Evolutionary conservation across 371 early-diverging fungal genomes (phyloP), one percentile per base, ranked within the genome.

Genomic region (Mortierella sp.): DNA sequence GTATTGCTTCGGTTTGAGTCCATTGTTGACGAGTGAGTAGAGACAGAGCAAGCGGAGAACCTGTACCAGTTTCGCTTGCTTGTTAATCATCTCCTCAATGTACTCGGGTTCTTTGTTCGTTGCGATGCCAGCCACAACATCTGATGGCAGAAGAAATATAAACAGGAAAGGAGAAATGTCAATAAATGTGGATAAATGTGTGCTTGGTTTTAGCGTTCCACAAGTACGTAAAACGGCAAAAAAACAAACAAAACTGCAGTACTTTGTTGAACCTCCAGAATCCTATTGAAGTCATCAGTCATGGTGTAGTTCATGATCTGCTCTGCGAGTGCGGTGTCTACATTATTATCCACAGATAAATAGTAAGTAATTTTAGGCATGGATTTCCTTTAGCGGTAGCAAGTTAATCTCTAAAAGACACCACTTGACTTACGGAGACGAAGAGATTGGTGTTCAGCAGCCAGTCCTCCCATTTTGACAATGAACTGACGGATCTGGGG

Each of bases 241-340:
- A 23, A 6, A 23, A 6, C 4, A 9, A 11, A 34, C n/a, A 4
- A 9, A 14, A 0, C 6, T n/a, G 8, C 39, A 73, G 68, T 83
- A 92, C 95, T 92, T 83, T 97, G 97, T 73, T 97, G 95, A 4
- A 93, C 89, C 68, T 96, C 95, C 32, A 97, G 84, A 12, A 90
- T 83, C 27, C 81, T 73, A 72, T 91, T 89, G 73, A 95, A 95
- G 47, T 93, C 94, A 17, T 89, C 91, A 5, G 93, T 87, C 43
- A 87, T 84, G 27, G 94, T 95, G 70, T 84, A 84, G 34, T 85
- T 86, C 78, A 91, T 86, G 46, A 97, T 88, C 32, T 92, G 83
- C 72, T 97, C 96, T 6, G 95, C 93, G 59, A 97, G 82, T 14
- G 86, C 84, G 12, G 93, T 93, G 70, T 97, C 93, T 93, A 65